Conservation (phyloP, 345 rosid genomes). For the Eucalyptus sideroxylon region DNA sequence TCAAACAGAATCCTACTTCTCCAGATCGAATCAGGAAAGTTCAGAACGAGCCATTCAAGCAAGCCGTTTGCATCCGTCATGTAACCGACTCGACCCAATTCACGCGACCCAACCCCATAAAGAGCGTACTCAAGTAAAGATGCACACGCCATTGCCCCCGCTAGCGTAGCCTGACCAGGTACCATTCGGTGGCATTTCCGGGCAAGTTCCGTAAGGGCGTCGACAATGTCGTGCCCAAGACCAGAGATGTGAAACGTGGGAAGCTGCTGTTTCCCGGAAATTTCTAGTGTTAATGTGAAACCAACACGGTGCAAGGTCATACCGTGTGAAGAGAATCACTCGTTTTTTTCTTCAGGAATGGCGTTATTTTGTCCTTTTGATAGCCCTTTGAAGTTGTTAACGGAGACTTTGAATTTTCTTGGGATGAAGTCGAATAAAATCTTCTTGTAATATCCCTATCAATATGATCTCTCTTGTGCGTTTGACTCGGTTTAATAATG, state of each 20-base stretch:
- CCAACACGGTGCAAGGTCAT: not conserved
- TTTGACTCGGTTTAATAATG: not conserved
- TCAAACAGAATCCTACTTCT: not conserved
- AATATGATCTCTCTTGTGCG: not conserved
- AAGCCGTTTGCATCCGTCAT: not conserved
- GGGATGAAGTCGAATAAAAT: not conserved
- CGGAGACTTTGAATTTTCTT: not conserved
- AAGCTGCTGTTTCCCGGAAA: not conserved
- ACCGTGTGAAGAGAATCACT: not conserved
- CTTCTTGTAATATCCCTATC: not conserved
- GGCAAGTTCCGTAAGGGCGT: not conserved
- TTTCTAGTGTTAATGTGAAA: not conserved
- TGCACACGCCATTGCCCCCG: not conserved
- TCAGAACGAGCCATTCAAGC: not conserved
- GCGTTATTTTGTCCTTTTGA: not conserved
- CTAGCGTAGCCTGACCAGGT: not conserved
- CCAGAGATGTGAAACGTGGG: not conserved
- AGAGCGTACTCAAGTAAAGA: not conserved
- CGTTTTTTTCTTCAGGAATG: not conserved
- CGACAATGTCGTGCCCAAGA: not conserved
- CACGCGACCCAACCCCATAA: not conserved
- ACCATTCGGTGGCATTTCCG: not conserved
- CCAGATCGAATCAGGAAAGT: not conserved
- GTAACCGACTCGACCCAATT: not conserved
- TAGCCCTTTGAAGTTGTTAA: not conserved